Conservation (phyloP, 2,329 filamentous ascomycete genomes). For the Botrytis medusae region DNA sequence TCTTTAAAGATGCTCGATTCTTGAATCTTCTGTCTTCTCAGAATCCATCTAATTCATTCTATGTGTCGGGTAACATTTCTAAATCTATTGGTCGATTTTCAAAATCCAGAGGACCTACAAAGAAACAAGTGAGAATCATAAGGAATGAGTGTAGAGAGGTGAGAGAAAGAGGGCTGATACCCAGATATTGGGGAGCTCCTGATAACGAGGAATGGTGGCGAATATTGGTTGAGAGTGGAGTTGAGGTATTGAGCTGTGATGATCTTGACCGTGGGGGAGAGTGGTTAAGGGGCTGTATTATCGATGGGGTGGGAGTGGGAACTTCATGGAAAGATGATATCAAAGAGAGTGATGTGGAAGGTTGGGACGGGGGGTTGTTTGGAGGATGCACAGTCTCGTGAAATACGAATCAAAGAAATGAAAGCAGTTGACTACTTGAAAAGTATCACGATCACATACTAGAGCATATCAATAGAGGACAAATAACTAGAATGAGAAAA, state of each 20-base stretch:
- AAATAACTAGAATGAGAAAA: too few species aligned
- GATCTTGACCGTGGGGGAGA: constrained; percentile 25
- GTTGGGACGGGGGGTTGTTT: not conserved
- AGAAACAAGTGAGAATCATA: constrained; percentile 31
- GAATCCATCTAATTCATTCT: constrained; percentile 33
- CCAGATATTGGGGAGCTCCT: constrained; percentile 47
- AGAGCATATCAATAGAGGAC: too few species aligned
- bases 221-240: constrained; percentile 40
- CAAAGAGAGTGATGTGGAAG: constrained; percentile 3
- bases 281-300: constrained; percentile 5
- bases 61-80: constrained; percentile 28
- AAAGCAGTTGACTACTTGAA: not conserved
- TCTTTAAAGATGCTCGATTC: constrained; percentile 51
- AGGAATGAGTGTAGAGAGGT: constrained; percentile 37
- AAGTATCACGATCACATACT: not conserved
- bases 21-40: constrained; percentile 19
- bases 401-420: not conserved
- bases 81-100: constrained; percentile 27
- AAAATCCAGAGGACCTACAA: constrained; percentile 7
- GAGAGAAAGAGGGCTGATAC: constrained; percentile 42
- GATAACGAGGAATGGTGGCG: constrained; percentile 44
- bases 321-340: not conserved
- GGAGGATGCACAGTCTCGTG: not conserved
- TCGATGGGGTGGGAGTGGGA: constrained; percentile 4
- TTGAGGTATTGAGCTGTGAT: constrained; percentile 48